Conservation (phyloP, 2,329 filamentous ascomycete species). For the Monilinia aucupariae region DNA sequence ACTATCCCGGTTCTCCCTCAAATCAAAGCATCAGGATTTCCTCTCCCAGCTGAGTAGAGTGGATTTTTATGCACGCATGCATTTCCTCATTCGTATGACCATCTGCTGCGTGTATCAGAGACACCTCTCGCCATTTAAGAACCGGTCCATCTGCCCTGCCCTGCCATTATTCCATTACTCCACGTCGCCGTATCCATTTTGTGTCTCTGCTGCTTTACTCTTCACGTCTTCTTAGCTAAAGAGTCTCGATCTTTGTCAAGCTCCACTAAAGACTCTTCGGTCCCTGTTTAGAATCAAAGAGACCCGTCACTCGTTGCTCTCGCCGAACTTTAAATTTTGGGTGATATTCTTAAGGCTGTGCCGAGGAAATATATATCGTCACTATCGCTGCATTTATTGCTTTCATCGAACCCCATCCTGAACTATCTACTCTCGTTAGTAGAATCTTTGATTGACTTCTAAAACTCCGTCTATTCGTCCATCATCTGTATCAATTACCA, state of each 20-base stretch:
- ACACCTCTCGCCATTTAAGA: conserved; percentile 8
- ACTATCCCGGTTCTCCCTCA: neutral
- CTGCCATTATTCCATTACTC: neutral
- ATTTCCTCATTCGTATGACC: neutral
- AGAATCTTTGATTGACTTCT: neutral
- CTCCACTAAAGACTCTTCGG: neutral
- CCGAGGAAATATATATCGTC: conserved; percentile 5
- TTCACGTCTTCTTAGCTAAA: neutral
- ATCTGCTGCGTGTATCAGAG: conserved; percentile 4
- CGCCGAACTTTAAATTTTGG: neutral
- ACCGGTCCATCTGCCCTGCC: conserved; percentile 9
- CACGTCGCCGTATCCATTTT: conserved; percentile 3
- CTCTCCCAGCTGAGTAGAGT: neutral
- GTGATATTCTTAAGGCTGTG: conserved; percentile 7
- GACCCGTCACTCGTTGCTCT: conserved; percentile 13
- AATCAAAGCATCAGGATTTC: neutral
- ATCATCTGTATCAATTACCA: neutral
- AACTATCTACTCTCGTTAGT: neutral
- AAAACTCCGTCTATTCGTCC: neutral
- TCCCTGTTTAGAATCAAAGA: neutral
- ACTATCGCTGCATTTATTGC: neutral
- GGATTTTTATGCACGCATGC: neutral
- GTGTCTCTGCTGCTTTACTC: neutral
- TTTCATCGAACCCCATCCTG: neutral
- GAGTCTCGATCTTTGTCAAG: neutral